phyloP scores from a whole-genome alignment of 2,329 filamentous ascomycete species.

The Akanthomyces lecanii region DNA sequence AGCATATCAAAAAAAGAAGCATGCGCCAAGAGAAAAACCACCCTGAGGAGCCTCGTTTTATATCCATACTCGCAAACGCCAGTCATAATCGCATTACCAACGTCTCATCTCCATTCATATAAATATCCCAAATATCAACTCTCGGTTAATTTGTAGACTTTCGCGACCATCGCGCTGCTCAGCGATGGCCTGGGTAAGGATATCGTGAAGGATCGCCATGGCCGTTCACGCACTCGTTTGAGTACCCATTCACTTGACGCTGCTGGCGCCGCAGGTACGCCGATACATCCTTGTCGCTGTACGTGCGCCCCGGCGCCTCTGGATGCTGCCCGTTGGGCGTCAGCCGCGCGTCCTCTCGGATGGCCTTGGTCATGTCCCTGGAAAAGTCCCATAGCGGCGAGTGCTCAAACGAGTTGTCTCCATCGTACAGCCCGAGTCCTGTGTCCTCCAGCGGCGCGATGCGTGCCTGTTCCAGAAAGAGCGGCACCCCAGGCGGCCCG shows the following conservation, averaged over 20 bases:
- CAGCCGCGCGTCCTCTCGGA: background rate
- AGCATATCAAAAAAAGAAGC: background rate
- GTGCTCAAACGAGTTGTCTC: conserved; percentile 14
- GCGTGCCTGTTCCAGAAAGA: conserved; percentile 12
- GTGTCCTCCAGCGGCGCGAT: conserved; percentile 8
- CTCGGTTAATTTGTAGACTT: background rate
- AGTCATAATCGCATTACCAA: background rate
- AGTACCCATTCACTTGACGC: conserved; percentile 12
- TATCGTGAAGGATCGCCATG: background rate
- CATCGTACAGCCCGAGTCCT: conserved; percentile 9
- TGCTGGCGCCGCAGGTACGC: conserved; percentile 10
- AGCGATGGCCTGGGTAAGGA: conserved; percentile 1
- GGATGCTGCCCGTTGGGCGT: background rate
- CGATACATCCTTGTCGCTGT: conserved; percentile 14
- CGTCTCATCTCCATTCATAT: background rate
- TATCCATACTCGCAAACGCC: background rate
- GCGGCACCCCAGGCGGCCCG: conserved; percentile 10
- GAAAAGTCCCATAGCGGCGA: conserved; percentile 1
- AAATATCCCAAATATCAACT: background rate
- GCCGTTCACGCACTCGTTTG: conserved; percentile 6
- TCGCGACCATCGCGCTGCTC: background rate
- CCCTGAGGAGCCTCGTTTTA: background rate
- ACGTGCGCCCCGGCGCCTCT: background rate
- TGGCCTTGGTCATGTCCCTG: conserved; percentile 4
- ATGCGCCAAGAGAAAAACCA: background rate